Evolutionary conservation across 1,284 basidiomycete species (phyloP), one percentile per base, ranked within the genome.

Genomic region (Rhodotorula glutinis): DNA sequence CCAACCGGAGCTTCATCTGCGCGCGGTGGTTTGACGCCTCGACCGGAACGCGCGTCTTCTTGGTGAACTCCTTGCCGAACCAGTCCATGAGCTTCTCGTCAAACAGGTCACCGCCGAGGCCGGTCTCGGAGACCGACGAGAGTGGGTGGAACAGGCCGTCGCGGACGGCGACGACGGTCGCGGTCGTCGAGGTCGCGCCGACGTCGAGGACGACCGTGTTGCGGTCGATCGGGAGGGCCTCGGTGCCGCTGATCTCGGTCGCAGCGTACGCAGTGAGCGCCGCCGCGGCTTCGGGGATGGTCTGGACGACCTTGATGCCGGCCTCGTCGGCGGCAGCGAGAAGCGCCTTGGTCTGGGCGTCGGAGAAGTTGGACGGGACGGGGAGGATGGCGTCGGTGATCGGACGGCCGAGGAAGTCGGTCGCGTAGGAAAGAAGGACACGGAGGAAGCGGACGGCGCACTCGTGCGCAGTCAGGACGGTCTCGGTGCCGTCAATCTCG

Each of bases 1-100:
- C 92, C 60, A 98, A 87, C 38, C 90, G 85, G 51, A 98, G 86
- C 79, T 96, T 97, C 58, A 92, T 91, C 78, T 93, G 90, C 7
- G 95, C 92, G 29, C 96, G 90, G 77, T 87, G 85, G 79, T 94
- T 75, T 71, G 75, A 66, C 27, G 87, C 69, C 21, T 84, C 80
- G 49, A 97, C 83, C 0, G 87, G 82, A 30, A 86, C 85, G 80
- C 94, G 94, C 49, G 89, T 93, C 83, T 98, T 98, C 80, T 98
- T 98, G 62, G 91, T 91, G 79, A 98, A 98, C 76, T 98, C 95
- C 78, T 94, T 90, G 62, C 91, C 87, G 79, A 98, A 97, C 83
- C 90, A 91, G 68, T 89, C 87, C 81, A 97, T 86, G 53, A 98
- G 84, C 74, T 88, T 86, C 64, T 86, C 84, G 80, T 94, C 92